Percentiles rank a stretch among this genome's conserved stretches.
These are phyloP conservation scores for Kluyveromyces marxianus DNA, from an alignment of 1,139 yeast species.

Conservation along the genomic window DNA sequence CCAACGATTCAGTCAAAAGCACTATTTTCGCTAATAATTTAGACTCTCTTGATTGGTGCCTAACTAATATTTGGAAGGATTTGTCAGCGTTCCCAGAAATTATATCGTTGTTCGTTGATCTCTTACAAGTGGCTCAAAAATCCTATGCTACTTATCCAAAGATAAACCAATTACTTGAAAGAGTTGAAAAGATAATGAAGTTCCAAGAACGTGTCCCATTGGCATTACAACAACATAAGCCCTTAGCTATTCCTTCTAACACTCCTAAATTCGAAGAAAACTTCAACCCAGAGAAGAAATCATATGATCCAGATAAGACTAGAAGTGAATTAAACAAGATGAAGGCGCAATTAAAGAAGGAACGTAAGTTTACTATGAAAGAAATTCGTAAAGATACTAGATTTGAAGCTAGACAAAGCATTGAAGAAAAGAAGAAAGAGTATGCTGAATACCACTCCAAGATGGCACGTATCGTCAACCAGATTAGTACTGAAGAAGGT, in stretches of 20 bases:
- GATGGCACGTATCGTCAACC: conserved; percentile 79
- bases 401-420: conserved; percentile 81
- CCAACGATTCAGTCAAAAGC: conserved; percentile 26
- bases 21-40: conserved; percentile 29
- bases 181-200: conserved; percentile 44
- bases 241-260: conserved; percentile 74
- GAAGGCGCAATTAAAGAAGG: conserved; percentile 81
- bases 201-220: conserved; percentile 63
- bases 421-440: conserved; percentile 65
- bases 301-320: conserved; percentile 75
- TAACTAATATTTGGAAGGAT: conserved; percentile 52
- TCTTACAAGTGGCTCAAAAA: conserved; percentile 17
- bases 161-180: conserved; percentile 31
- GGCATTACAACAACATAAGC: conserved; percentile 78
- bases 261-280: conserved; percentile 94
- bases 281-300: conserved; percentile 90
- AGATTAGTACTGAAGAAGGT: conserved; percentile 88
- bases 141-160: conserved; percentile 21
- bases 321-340: conserved; percentile 80
- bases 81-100: conserved; percentile 54
- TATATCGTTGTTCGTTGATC: conserved; percentile 21
- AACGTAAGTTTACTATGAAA: conserved; percentile 78
- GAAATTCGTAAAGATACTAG: conserved; percentile 85
- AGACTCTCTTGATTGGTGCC: conserved; percentile 25
- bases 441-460: conserved; percentile 79